A percentile compares a stretch with the other conserved stretches of the same genome.
phyloP scores from a whole-genome alignment of 768 basidiomycete species.

The Cystobasidium ongulense region DNA sequence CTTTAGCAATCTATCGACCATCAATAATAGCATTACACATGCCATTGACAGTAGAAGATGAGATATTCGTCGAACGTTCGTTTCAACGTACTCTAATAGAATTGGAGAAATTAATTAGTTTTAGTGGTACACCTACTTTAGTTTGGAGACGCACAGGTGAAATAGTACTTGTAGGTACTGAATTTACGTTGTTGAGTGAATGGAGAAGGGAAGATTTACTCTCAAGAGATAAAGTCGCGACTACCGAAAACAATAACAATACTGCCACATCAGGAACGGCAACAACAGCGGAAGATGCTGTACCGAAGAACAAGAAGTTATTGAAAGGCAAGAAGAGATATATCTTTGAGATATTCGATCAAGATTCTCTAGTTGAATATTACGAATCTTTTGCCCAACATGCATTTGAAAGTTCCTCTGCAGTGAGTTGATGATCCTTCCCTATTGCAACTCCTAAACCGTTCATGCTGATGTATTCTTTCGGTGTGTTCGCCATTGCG shows the following conservation, averaged over 20 bases:
- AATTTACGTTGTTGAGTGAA: constrained; percentile 88
- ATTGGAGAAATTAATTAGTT: constrained; percentile 91
- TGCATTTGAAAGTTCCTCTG: constrained; percentile 91
- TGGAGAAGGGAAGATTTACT: constrained; percentile 78
- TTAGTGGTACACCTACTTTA: constrained; percentile 92
- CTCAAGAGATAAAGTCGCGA: constrained; percentile 38
- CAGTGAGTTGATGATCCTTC: constrained; percentile 15
- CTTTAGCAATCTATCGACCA: constrained; percentile 89
- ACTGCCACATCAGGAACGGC: background rate
- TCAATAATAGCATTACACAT: constrained; percentile 95
- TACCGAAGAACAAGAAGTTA: background rate
- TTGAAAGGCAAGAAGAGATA: constrained; percentile 50
- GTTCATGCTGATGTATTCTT: too few species aligned
- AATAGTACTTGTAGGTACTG: constrained; percentile 90
- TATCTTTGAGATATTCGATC: constrained; percentile 71
- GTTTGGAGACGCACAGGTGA: constrained; percentile 98
- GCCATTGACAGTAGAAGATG: constrained; percentile 92
- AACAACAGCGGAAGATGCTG: background rate
- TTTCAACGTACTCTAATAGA: constrained; percentile 91
- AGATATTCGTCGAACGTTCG: constrained; percentile 89
- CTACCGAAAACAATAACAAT: background rate
- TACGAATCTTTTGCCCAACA: constrained; percentile 95
- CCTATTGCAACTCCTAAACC: background rate
- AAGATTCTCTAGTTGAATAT: constrained; percentile 87
- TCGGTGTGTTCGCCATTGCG: background rate